Base-by-base conservation (phyloP, 2,329 filamentous ascomycete genomes). In the Ophiostoma ulmi region DNA sequence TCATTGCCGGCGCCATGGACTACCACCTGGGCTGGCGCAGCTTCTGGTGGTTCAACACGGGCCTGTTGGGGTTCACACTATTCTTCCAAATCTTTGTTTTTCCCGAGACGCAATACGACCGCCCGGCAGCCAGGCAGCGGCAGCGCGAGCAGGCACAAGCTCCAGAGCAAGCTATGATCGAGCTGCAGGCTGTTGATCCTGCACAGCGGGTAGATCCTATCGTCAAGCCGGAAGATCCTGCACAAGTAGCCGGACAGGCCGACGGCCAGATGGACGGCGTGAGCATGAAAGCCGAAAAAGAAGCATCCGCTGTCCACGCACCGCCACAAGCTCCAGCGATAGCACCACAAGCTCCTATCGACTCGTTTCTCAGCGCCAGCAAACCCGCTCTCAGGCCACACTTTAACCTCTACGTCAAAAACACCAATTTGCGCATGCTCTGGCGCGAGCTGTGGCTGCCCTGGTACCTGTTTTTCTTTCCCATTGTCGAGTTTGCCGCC, bases 11-110 rank as follows among this genome's bases (percentile, higher is more conserved):
- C 1, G 78, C 85, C 0, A 90, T 90, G 87, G 83, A 86, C 1
- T 79, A 85, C 63, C 82, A 85, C 48, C 76, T 84, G 4, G 87
- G 87, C 67, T 89, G 86, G 85, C 80, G 86, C 36, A 87, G 80
- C 75, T 90, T 90, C 77, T 90, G 87, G 85, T 90, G 87, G 87
- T 80, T 90, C 73, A 89, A 89, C 73, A 84, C 86, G 1, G 88
- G 76, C 1, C 68, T 90, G 1, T 77, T 87, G 2, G 83, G 79
- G 1, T 75, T 85, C 3, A 82, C 83, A 0, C 78, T 85, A 31
- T 39, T 88, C 5, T 79, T 86, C 75, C 80, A 84, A 44, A 76
- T 89, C 38, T 86, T 88, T 75, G 80, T 86, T 75, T 89, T 89
- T 74, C 88, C 88, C 0, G 88, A 90, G 76, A 90, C 88, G 0